Percentiles rank a stretch among this genome's conserved stretches.
Evolutionary conservation across 2,329 filamentous ascomycete species (phyloP).

Genomic region (Zasmidium angulare): DNA sequence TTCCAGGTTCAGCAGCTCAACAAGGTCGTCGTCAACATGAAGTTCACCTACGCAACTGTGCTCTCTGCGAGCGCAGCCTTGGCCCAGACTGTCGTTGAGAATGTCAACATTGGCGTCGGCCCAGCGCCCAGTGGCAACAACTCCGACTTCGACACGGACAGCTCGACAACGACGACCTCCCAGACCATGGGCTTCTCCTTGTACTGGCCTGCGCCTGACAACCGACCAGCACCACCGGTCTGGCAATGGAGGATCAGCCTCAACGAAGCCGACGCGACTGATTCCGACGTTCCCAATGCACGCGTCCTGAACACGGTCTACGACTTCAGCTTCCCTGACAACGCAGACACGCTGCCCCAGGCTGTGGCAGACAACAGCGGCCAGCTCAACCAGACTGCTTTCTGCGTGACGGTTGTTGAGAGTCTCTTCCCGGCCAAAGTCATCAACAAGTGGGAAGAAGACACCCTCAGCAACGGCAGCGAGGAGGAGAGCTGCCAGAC

Average conservation of each 20-base stretch:
- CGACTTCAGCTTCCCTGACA: not conserved
- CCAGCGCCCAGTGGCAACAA: slow-evolving; percentile 2
- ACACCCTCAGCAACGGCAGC: not conserved
- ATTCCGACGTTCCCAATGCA: slow-evolving; percentile 4
- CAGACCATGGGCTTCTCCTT: slow-evolving; percentile 4
- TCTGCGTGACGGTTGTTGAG: slow-evolving; percentile 7
- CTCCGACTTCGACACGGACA: not conserved
- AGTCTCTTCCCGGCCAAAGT: not conserved
- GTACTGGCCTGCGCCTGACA: slow-evolving; percentile 2
- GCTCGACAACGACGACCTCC: not conserved
- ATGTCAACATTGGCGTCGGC: slow-evolving; percentile 4
- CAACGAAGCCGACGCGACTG: not conserved
- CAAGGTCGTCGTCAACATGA: slow-evolving; percentile 1
- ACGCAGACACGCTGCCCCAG: not conserved
- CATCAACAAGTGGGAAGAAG: slow-evolving; percentile 1
- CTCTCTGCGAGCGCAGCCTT: slow-evolving; percentile 2
- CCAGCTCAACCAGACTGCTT: not conserved
- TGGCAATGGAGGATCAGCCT: not conserved
- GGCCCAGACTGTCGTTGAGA: not conserved
- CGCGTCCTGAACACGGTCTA: slow-evolving; percentile 5
- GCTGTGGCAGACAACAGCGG: not conserved
- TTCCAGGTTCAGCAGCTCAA: not conserved
- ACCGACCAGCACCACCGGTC: not conserved
- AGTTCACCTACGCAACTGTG: not conserved
- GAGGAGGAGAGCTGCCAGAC: not conserved